Base-by-base conservation (phyloP, 768 basidiomycete species). In the Boletales sp. region DNA sequence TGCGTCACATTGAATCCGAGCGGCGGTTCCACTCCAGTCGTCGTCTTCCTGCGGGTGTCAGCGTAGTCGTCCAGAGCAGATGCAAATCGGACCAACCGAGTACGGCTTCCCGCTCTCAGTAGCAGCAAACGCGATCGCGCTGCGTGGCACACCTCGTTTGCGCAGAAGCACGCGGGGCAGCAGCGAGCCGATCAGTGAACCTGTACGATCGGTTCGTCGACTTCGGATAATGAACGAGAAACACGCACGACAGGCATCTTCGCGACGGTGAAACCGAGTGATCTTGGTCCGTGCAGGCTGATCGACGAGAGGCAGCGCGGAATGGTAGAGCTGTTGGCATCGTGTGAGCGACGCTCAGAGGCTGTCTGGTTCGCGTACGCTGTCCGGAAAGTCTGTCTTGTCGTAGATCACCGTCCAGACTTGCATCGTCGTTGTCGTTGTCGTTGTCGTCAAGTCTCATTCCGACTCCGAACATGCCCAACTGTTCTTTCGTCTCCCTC, bases 1-100 rank as follows among this genome's bases (percentile, higher is more conserved):
- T 94, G 90, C 18, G 90, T 81, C 45, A 93, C 74, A 63, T 93
- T 94, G 72, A 80, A 93, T 0, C 77, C 87, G 38, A 93, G 74
- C 2, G 81, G 76, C n/a, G 78, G 78, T 51, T 75, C 60, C 52
- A 77, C 45, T 13, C 59, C 66, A 21, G 74, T 70, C 8, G 74
- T 70, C 4, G 70, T 72, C 83, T 84, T 60, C 11, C 31, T 12
- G 51, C 31, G 45, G 35, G n/a, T 31, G 43, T 42, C 40, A 59
- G 47, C 40, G 7, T 5, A 5, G 5, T 7, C 24, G 24, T 24
- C 7, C 24, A 30, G 44, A 21, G n/a, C 40, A 40, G n/a, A 34
- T 27, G 24, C 24, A 9, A 32, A 43, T 35, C 47, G 21, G 14
- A 75, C 84, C 63, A 59, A 80, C 90, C 40, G 87, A 74, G 67